Evolutionary conservation across 768 basidiomycete genomes (phyloP).

Genomic region (Mycena epipterygia): DNA sequence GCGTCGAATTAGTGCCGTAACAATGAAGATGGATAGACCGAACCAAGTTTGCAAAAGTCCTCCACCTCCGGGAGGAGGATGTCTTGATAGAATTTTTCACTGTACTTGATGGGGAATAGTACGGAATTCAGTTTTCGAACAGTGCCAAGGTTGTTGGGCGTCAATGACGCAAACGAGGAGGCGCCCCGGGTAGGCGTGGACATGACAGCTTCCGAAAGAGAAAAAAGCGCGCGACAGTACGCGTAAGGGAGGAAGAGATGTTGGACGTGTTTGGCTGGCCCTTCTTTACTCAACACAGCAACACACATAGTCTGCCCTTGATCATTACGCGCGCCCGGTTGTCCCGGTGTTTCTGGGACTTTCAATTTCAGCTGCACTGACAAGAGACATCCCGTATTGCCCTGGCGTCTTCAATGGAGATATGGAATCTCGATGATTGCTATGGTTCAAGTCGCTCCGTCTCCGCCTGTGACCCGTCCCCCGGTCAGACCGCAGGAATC

Average conservation of each 20-base stretch:
- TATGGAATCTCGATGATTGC: conserved; percentile 1
- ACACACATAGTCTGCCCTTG: too few species aligned
- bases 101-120: conserved; percentile 83
- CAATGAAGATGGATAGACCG: conserved; percentile 47
- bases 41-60: conserved; percentile 90
- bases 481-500: conserved; percentile 35
- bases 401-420: conserved; percentile 14
- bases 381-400: conserved; percentile 2
- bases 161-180: conserved; percentile 79
- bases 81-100: conserved; percentile 89
- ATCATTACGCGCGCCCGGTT: too few species aligned
- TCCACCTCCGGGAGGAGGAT: conserved; percentile 84
- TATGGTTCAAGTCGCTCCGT: conserved; percentile 4
- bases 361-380: neutral
- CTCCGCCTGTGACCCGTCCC: conserved; percentile 16
- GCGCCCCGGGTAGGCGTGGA: conserved; percentile 34
- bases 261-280: neutral
- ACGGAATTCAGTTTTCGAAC: conserved; percentile 79
- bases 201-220: conserved; percentile 29
- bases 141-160: conserved; percentile 87
- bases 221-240: neutral
- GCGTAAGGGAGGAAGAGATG: too few species aligned
- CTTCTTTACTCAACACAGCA: neutral
- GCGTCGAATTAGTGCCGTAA: conserved; percentile 28
- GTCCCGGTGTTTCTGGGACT: neutral